phyloP scores from a whole-genome alignment of 305 asterid genomes.

The Caryopteris hybrid region DNA sequence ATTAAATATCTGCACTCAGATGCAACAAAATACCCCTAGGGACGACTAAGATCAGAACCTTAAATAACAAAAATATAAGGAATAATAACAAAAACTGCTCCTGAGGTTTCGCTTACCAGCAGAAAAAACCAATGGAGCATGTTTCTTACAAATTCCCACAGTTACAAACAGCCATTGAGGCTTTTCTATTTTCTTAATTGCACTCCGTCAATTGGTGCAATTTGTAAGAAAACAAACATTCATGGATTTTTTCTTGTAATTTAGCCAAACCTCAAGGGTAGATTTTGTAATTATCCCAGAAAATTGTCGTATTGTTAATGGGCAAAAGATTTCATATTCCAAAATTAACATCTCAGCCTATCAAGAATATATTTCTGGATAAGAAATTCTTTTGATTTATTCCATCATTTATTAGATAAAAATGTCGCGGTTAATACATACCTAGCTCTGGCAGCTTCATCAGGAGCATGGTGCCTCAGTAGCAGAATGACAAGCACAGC shows the following conservation, averaged over 20 bases:
- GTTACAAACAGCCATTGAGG: too few relatives aligned
- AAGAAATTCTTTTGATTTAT: not conserved
- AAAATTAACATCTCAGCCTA: not conserved
- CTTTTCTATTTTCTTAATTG: too few relatives aligned
- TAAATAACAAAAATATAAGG: not conserved
- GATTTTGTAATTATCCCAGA: not conserved
- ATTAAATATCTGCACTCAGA: too few relatives aligned
- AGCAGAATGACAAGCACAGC: slow-evolving; percentile 64
- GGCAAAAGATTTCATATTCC: not conserved
- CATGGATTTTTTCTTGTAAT: not conserved
- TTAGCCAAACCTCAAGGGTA: not conserved
- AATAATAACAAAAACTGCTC: not conserved
- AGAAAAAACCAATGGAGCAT: not conserved
- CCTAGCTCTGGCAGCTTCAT: slow-evolving; percentile 99
- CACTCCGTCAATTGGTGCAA: too few relatives aligned
- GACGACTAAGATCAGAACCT: not conserved
- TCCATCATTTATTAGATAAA: not conserved
- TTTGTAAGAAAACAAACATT: too few relatives aligned
- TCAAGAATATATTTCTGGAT: not conserved
- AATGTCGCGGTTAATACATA: slow-evolving; percentile 18
- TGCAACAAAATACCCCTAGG: not conserved
- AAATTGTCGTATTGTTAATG: not conserved
- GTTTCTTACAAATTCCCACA: not conserved
- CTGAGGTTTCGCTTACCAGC: not conserved
- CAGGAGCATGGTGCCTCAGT: slow-evolving; percentile 99